These are phyloP conservation scores for Alternaria atra DNA, from an alignment of 2,329 filamentous ascomycete species.

Conservation along the genomic window DNA sequence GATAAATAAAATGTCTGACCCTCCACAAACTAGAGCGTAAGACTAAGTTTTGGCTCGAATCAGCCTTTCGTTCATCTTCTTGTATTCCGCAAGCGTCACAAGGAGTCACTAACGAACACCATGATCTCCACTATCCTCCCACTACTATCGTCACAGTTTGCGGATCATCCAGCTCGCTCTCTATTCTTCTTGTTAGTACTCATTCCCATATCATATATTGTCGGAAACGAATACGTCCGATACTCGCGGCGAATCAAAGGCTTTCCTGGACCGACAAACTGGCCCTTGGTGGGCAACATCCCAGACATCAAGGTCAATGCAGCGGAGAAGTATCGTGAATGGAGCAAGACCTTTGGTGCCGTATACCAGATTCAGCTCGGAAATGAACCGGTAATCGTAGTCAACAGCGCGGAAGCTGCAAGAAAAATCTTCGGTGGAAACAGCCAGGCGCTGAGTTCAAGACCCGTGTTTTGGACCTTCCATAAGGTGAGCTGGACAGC, in stretches of 20 bases:
- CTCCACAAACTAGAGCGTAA: not conserved
- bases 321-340: constrained; percentile 55
- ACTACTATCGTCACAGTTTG: constrained; percentile 32
- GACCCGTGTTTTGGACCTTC: constrained; percentile 58
- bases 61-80: not conserved
- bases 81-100: not conserved
- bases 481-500: constrained; percentile 48
- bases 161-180: constrained; percentile 37
- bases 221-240: constrained; percentile 50
- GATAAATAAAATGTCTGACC: not conserved
- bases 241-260: constrained; percentile 48
- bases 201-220: constrained; percentile 46
- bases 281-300: constrained; percentile 55
- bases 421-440: constrained; percentile 54
- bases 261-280: constrained; percentile 52
- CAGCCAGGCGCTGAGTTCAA: constrained; percentile 53
- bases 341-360: constrained; percentile 53
- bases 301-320: constrained; percentile 55
- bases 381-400: constrained; percentile 56
- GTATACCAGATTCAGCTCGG: constrained; percentile 59
- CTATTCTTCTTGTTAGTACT: constrained; percentile 33
- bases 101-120: constrained; percentile 1
- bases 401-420: constrained; percentile 54
- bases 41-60: not conserved
- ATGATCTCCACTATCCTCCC: constrained; percentile 45